phyloP scores from a whole-genome alignment of 331 rosid species.

The Quercus lobata region DNA sequence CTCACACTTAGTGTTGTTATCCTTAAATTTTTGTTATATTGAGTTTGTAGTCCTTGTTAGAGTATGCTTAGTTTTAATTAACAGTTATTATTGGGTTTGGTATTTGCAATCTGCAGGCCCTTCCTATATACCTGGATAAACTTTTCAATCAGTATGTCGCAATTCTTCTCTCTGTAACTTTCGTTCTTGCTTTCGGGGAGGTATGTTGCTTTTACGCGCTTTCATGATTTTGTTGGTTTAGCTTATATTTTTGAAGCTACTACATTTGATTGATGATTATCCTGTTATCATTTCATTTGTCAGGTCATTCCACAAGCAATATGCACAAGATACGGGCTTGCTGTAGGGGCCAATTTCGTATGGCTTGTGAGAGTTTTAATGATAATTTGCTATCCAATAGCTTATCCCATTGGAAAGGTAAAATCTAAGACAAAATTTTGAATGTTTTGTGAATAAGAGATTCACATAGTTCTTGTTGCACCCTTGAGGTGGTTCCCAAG shows the following conservation, averaged over 20 bases:
- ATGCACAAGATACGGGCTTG: slow-evolving; percentile 93
- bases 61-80: slow-evolving; percentile 8
- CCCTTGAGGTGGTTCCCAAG: background rate
- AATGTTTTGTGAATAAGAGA: background rate
- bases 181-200: slow-evolving; percentile 86
- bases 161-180: slow-evolving; percentile 89
- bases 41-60: background rate
- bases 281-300: background rate
- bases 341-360: slow-evolving; percentile 82
- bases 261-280: slow-evolving; percentile 1
- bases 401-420: slow-evolving; percentile 97
- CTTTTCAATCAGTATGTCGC: slow-evolving; percentile 87
- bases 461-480: background rate
- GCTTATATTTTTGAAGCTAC: slow-evolving; percentile 5
- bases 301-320: slow-evolving; percentile 98
- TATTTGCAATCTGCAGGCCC: slow-evolving; percentile 65
- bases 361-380: slow-evolving; percentile 78
- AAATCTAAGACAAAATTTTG: background rate
- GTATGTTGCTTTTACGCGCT: slow-evolving; percentile 32
- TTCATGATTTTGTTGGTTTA: slow-evolving; percentile 3
- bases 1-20: background rate
- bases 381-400: slow-evolving; percentile 85
- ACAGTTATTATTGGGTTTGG: slow-evolving; percentile 23
- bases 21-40: background rate
- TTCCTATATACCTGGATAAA: slow-evolving; percentile 86